Percentiles rank a stretch among this genome's conserved stretches.
phyloP scores from a whole-genome alignment of 108 stramenopile species.

The Nitzschia sp. region DNA sequence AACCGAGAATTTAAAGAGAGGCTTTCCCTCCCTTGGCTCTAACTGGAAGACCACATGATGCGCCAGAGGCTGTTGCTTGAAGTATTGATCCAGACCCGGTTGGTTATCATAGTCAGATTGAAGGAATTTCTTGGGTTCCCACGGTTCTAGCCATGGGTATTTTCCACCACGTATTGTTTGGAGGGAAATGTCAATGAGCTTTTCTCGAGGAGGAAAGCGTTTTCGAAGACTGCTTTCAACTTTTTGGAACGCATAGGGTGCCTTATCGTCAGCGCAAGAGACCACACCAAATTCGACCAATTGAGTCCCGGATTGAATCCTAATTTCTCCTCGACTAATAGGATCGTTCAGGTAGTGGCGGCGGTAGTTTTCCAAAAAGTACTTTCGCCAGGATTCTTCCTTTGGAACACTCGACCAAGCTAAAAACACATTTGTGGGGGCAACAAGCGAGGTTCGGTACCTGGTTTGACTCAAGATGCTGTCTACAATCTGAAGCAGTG shows the following conservation, averaged over 20 bases:
- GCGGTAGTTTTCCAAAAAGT: slow-evolving; percentile 33
- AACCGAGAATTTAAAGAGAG: neutral
- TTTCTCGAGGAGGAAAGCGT: neutral
- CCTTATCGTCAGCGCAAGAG: neutral
- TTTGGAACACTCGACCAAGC: slow-evolving; percentile 6
- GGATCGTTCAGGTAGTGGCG: slow-evolving; percentile 29
- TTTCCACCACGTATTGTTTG: slow-evolving; percentile 15
- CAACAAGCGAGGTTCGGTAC: neutral
- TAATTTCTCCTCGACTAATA: slow-evolving; percentile 9
- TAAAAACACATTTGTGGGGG: neutral
- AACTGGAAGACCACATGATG: slow-evolving; percentile 62
- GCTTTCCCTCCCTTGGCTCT: slow-evolving; percentile 9
- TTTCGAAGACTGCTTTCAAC: slow-evolving; percentile 19
- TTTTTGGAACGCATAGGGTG: slow-evolving; percentile 8
- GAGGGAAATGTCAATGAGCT: neutral
- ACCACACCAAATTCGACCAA: slow-evolving; percentile 22
- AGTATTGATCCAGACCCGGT: slow-evolving; percentile 58
- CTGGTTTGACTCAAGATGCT: slow-evolving; percentile 23
- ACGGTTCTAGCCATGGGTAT: slow-evolving; percentile 8
- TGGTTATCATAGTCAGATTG: slow-evolving; percentile 22
- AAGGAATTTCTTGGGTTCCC: slow-evolving; percentile 12
- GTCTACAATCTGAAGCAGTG: slow-evolving; percentile 30
- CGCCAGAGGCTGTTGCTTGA: slow-evolving; percentile 62
- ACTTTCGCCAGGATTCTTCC: slow-evolving; percentile 14
- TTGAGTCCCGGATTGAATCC: neutral